These are phyloP conservation scores for Cryptosporidium sp. DNA, from an alignment of 169 alveolate genomes.

Conservation along the genomic window DNA sequence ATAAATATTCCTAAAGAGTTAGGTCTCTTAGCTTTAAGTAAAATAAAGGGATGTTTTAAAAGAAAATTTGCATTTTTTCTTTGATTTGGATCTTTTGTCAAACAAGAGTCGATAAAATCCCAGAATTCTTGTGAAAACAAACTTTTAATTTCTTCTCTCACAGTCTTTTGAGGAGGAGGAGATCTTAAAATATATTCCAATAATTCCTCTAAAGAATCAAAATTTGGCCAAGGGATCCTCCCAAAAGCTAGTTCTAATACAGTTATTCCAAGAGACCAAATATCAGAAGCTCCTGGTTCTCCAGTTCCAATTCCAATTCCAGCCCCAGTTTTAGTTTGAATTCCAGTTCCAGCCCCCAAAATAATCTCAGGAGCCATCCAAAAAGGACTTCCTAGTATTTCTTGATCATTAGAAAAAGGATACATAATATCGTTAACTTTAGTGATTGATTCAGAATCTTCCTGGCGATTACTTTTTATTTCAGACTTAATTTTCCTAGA, in stretches of 20 bases:
- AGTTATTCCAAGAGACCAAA: slow-evolving; percentile 93
- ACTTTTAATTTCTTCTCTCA: slow-evolving; percentile 8
- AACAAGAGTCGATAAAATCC: slow-evolving; percentile 84
- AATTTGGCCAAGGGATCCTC: slow-evolving; percentile 89
- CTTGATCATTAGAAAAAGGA: slow-evolving; percentile 11
- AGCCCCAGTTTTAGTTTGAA: too few species aligned
- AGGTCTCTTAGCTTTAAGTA: slow-evolving; percentile 9
- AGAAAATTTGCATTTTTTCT: slow-evolving; percentile 73
- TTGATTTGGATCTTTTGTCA: slow-evolving; percentile 84
- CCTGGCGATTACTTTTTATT: background rate
- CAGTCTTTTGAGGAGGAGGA: slow-evolving; percentile 64
- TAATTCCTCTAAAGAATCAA: slow-evolving; percentile 10
- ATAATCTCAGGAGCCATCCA: slow-evolving; percentile 96
- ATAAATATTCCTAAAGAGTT: background rate
- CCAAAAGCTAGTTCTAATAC: slow-evolving; percentile 92
- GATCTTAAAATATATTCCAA: slow-evolving; percentile 13
- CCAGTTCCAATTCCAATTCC: background rate
- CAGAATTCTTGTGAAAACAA: slow-evolving; percentile 84
- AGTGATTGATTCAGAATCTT: background rate
- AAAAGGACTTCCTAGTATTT: slow-evolving; percentile 92
- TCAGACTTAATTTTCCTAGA: slow-evolving; percentile 63
- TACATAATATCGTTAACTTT: slow-evolving; percentile 2
- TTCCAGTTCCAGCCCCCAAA: slow-evolving; percentile 50
- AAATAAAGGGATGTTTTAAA: slow-evolving; percentile 31
- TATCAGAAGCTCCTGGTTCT: slow-evolving; percentile 87